These are phyloP conservation scores for Dimargaris cristalligena DNA, from an alignment of 192 early-diverging fungal species.

Conservation along the genomic window DNA sequence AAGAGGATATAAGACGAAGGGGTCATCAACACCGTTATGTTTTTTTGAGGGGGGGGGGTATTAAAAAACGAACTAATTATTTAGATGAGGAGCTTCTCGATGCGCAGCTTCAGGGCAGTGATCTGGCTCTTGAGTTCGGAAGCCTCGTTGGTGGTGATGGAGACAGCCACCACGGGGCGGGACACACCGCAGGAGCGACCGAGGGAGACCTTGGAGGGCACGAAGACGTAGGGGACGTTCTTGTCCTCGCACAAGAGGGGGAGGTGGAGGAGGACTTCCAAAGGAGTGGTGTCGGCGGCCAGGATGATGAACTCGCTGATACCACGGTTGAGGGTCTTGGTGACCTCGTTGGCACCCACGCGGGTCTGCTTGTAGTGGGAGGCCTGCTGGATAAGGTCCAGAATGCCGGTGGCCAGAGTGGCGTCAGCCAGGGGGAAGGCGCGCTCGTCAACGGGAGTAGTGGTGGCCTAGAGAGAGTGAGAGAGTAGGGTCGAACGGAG, in stretches of 20 bases:
- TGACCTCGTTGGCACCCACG: slow-evolving; percentile 99
- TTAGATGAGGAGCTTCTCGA: slow-evolving; percentile 46
- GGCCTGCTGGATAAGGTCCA: slow-evolving; percentile 96
- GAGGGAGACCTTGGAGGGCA: slow-evolving; percentile 88
- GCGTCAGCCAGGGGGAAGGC: slow-evolving; percentile 89
- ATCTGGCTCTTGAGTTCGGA: slow-evolving; percentile 92
- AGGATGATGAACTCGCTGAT: slow-evolving; percentile 98
- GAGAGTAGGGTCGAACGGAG: no score
- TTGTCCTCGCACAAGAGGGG: slow-evolving; percentile 98
- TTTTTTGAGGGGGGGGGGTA: no score
- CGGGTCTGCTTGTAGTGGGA: slow-evolving; percentile 99
- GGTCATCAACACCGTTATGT: not conserved
- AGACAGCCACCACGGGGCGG: slow-evolving; percentile 78
- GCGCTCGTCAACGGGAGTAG: slow-evolving; percentile 50
- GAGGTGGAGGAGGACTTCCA: slow-evolving; percentile 94
- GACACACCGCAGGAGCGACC: slow-evolving; percentile 97
- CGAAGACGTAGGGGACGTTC: slow-evolving; percentile 99
- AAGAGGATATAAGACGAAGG: not conserved
- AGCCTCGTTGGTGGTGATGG: slow-evolving; percentile 94
- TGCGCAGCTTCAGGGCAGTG: slow-evolving; percentile 70
- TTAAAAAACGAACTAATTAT: no score
- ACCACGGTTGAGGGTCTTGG: slow-evolving; percentile 98
- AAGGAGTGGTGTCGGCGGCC: slow-evolving; percentile 94
- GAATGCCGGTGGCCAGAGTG: slow-evolving; percentile 73
- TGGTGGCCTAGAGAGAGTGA: no score